Evolutionary conservation across 768 basidiomycete genomes (phyloP), one percentile per base, ranked within the genome.

Genomic region (Hydnum rufescens): DNA sequence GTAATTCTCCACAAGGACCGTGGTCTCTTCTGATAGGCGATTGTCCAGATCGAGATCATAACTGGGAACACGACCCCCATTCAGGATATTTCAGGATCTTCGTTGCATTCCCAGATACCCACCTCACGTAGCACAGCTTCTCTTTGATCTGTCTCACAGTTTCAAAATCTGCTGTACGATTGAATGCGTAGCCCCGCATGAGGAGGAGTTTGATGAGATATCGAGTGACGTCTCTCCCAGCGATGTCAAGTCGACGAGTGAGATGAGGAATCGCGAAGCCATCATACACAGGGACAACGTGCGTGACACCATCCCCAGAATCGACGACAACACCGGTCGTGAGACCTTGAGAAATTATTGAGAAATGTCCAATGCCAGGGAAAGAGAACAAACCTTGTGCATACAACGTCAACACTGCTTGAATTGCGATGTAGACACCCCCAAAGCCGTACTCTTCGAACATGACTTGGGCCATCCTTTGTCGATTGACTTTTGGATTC

Each of bases 171-270:
- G 95, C 95, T 2, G 95, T 99, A 36, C 95, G 79, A 68, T 99
- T 97, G 75, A 99, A 97, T 1, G 95, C 95, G 65, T 99, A 97
- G n/a, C 95, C 95, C n/a, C 93, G 80, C 92, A 96, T 96, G 59
- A 97, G 77, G 31, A 99, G 72, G n/a, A 99, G 74, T 68, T 97
- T 99, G 76, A 99, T 99, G 66, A 99, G 71, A 67, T 99, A 99
- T 60, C 90, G 79, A 44, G 95, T 99, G 46, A 99, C 95, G 64
- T 99, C 95, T 58, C 95, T 79, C 19, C 95, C 95, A 51, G 95
- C 95, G 59, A 99, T 96, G 62, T 99, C 95, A 55, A 99, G 72
- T 56, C 95, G 81, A 34, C 82, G 77, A 2, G 89, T 97, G 43
- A 97, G 72, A 65, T 97, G 95, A 1, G 93, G 93, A 49, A 99